phyloP scores from a whole-genome alignment of 805 yeast species.

The Helenozyma baotianmanensis region DNA sequence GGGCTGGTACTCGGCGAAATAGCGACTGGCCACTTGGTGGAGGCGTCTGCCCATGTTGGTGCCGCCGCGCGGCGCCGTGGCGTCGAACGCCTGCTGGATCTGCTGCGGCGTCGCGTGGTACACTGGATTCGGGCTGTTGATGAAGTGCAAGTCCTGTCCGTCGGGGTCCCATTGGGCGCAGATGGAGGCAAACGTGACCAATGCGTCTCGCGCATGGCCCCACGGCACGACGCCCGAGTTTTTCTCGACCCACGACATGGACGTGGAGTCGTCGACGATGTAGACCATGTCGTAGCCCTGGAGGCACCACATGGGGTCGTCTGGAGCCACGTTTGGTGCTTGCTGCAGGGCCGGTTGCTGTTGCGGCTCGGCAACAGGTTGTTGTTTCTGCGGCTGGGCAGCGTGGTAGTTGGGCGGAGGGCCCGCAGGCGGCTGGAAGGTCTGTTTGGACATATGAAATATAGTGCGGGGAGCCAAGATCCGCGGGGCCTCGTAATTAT shows the following conservation, averaged over 20 bases:
- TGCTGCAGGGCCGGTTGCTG: not conserved
- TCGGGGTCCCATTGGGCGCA: slow-evolving; percentile 15
- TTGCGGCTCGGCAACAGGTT: not conserved
- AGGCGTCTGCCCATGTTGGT: slow-evolving; percentile 15
- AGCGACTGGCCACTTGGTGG: slow-evolving; percentile 7
- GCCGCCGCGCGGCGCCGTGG: slow-evolving; percentile 8
- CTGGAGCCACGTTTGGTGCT: slow-evolving; percentile 3
- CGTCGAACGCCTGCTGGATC: slow-evolving; percentile 9
- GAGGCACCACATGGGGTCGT: slow-evolving; percentile 9
- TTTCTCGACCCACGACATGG: slow-evolving; percentile 12
- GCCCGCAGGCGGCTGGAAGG: not conserved
- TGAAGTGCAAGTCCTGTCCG: slow-evolving; percentile 14
- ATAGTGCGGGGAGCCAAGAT: too few species aligned
- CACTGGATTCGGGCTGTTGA: slow-evolving; percentile 5
- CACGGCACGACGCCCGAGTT: slow-evolving; percentile 12
- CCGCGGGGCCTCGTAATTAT: too few species aligned
- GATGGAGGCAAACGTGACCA: slow-evolving; percentile 10
- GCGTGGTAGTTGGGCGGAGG: not conserved
- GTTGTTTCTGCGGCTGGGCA: not conserved
- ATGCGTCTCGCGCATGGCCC: slow-evolving; percentile 11
- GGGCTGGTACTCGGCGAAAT: slow-evolving; percentile 10
- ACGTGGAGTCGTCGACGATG: slow-evolving; percentile 12
- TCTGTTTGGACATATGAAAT: not conserved
- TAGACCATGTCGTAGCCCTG: slow-evolving; percentile 13
- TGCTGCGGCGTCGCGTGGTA: slow-evolving; percentile 8